Evolutionary conservation across 208 protist species (phyloP).

Genomic region (Leishmania lainsoni): DNA sequence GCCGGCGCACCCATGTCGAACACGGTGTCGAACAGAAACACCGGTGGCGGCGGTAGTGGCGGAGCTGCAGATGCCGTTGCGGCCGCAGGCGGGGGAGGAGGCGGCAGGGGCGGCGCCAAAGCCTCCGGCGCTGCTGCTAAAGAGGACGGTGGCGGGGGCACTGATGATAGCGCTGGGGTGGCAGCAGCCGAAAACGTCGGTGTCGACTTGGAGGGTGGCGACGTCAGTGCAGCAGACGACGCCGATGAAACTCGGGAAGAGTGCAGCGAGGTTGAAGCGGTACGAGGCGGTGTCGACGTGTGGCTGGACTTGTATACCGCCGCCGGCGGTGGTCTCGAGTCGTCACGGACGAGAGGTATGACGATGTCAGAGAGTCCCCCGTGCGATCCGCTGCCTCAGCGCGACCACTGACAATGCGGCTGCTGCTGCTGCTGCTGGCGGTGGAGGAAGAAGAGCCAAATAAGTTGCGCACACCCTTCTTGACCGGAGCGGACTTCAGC

Average conservation of each 20-base stretch:
- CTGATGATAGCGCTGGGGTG: neutral
- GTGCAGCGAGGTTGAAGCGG: neutral
- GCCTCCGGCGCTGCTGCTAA: neutral
- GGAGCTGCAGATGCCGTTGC: neutral
- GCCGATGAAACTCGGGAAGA: neutral
- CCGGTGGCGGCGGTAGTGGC: conserved; percentile 16
- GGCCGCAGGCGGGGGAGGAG: neutral
- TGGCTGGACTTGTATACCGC: neutral
- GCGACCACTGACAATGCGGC: neutral
- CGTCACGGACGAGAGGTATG: neutral
- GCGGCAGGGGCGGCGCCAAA: neutral
- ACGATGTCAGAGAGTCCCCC: neutral
- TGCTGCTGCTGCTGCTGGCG: neutral
- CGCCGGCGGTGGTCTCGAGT: neutral
- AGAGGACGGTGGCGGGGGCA: neutral
- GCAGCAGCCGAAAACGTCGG: neutral
- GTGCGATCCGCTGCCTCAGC: neutral
- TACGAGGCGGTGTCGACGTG: neutral
- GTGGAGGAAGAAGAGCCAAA: neutral
- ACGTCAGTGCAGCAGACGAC: neutral
- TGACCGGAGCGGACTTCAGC: neutral
- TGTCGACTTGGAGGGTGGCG: conserved; percentile 8
- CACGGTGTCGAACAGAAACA: conserved; percentile 22
- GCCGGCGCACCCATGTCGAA: neutral
- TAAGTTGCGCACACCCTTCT: neutral